Base-by-base conservation (phyloP, 2,329 filamentous ascomycete species). In the Fusarium oxysporum region DNA sequence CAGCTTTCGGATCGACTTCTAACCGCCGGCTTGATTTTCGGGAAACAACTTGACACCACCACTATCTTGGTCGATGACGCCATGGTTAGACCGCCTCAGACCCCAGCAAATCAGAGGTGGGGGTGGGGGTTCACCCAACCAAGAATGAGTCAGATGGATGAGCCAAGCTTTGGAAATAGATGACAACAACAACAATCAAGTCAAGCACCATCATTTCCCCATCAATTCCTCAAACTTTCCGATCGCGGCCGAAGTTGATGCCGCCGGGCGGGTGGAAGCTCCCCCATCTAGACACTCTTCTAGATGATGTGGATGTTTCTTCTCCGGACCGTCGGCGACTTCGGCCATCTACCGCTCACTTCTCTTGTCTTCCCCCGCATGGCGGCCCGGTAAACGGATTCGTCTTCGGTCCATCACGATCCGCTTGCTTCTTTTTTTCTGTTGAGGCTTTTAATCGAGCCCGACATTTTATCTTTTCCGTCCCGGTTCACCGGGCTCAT, bases 101-200 rank as follows among this genome's bases (percentile, higher is more conserved):
- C 37, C 65, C 70, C 38, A 62, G 56, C 70, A 69, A 65, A 60
- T 65, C 40, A 59, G 21, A 65, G 59, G 65, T 73, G 71, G 66
- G 67, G 68, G 55, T 67, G 51, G 62, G 66, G 62, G 56, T 51
- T 66, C 23, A 63, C 33, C 50, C 68, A 62, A 61, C 40, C 45
- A 56, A 72, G 55, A 71, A 68, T 74, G 71, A 73, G 67, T 74
- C 67, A 73, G 56, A 69, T 48, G 37, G 33, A 40, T 54, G 50
- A 45, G 51, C 44, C 70, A 66, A 63, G 47, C 38, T 58, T 65
- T 43, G 38, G 37, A 44, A 45, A 68, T 73, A 66, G 45, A 73
- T 73, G 65, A 73, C 70, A 70, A 60, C 48, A 70, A 72, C 61
- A 71, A 58, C 37, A 66, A 70, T 61, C 62, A 71, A 68, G 60